Evolutionary conservation across 805 yeast species (phyloP), one percentile per base, ranked within the genome.

Genomic region (Grigorovia yakushimaensis): DNA sequence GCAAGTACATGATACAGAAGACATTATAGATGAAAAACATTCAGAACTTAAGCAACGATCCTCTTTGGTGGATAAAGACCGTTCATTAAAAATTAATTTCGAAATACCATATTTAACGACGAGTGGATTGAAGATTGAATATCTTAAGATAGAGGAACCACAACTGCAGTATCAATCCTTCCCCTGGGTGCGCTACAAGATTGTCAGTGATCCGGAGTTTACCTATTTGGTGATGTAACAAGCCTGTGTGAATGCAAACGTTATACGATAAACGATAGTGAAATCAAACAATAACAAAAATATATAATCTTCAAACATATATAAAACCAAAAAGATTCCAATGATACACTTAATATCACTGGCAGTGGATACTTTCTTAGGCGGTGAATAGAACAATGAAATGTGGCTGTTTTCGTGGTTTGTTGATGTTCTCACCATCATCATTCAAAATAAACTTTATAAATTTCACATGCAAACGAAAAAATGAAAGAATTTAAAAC

Each of bases 171-270:
- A 81, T 54, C 78, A 84, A 5, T 76, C 85, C 39, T 84, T 84
- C 58, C 89, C 93, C 0, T 84, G 94, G 94, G 82, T 84, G 1
- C 70, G 83, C 46, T 82, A 84, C 56, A 65, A 73, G 49, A 74
- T 76, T 4, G 51, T 62, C 36, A 75, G 69, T 53, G 71, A 67
- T 47, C 66, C 62, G 11, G 71, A 64, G 37, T 69, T 71, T 47
- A 64, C 62, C 24, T 63, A 59, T 42, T 43, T 54, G 33, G 51
- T 56, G 1, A 55, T 43, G 19, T 45, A 17, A 21, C 7, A 15
- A 11, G n/a, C 27, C n/a, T n/a, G 33, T 23, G 33, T 2, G 27
- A 9, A 6, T 9, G 9, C 15, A 10, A 8, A 21, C 27, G 22
- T n/a, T n/a, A n/a, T n/a, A n/a, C n/a, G n/a, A n/a, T n/a, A n/a